A percentile compares a stretch with the other conserved stretches of the same genome.
These are phyloP conservation scores for Cystofilobasidium bisporidii DNA, from an alignment of 768 basidiomycete species.

Conservation along the genomic window DNA sequence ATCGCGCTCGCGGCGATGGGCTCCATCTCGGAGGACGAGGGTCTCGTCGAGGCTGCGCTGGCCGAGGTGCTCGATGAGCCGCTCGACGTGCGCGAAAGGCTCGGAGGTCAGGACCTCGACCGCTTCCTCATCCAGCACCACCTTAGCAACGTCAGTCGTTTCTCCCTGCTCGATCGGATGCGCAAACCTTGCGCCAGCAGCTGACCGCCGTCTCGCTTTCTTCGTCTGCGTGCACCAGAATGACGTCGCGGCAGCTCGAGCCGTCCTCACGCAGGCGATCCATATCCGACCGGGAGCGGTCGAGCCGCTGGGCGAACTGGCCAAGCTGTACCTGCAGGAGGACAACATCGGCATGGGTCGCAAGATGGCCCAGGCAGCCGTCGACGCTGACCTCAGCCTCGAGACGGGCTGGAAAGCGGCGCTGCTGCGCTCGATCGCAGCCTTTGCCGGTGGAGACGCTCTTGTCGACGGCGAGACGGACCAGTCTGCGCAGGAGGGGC, in stretches of 20 bases:
- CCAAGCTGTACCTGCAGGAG: conserved; percentile 19
- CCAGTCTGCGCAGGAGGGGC: conserved; percentile 11
- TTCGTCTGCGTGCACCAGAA: conserved; percentile 7
- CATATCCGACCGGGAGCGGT: conserved; percentile 15
- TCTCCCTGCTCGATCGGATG: no score
- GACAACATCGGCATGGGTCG: conserved; percentile 28
- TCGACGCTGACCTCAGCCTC: conserved; percentile 20
- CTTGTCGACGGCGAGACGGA: conserved; percentile 16
- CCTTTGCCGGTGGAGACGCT: conserved; percentile 27
- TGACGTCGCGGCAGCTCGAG: conserved; percentile 7
- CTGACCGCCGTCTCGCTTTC: not conserved
- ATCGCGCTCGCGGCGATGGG: conserved; percentile 83
- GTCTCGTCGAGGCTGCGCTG: conserved; percentile 72
- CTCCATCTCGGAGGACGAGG: conserved; percentile 57
- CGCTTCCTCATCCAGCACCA: conserved; percentile 64
- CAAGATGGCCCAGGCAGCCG: conserved; percentile 26
- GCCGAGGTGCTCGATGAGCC: conserved; percentile 68
- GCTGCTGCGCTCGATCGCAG: conserved; percentile 30
- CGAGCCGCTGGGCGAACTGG: conserved; percentile 1
- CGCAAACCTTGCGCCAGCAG: not conserved
- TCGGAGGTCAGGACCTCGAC: conserved; percentile 64
- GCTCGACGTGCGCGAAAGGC: conserved; percentile 52
- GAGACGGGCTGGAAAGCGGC: conserved; percentile 29
- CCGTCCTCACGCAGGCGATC: conserved; percentile 8
- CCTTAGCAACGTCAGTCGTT: conserved; percentile 54